Evolutionary conservation across 495 filamentous ascomycete genomes (phyloP), one percentile per base, ranked within the genome.

Genomic region (Aspergillus asperescens): DNA sequence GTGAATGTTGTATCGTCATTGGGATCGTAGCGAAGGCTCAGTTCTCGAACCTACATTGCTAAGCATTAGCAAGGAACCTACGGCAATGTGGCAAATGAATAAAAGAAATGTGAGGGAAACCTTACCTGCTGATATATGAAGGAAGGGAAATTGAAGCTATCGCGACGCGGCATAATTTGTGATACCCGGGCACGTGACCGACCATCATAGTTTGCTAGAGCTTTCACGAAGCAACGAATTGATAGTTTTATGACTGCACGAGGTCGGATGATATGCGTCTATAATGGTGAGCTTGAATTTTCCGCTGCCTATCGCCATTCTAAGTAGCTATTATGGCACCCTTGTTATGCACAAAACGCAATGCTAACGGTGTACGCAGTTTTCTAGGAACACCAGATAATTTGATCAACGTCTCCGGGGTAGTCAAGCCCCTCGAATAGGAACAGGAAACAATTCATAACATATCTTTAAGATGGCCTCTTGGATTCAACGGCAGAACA

Each of bases 401-500:
- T 18, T 39, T 49, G 23, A 49, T 37, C 16, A 32, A 39, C 16
- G 9, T 4, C 19, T 23, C 19, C 10, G 29, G 15, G 16, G 8
- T 27, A 29, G 31, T 5, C 32, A 18, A 28, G 23, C 24, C 27
- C 31, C 37, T 38, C 12, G 35, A 2, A 15, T 5, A 48, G 19
- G n/a, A 24, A 12, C 25, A 23, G 23, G 18, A 23, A 15, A 28
- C 20, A 22, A 18, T 16, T 8, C 18, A 20, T 1, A 43, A 16
- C 5, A 29, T 5, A n/a, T n/a, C 16, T 12, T 24, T 32, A 41
- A 60, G 46, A 84, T 83, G 80, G 70, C 80, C 15, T 77, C 77
- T 20, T 84, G 79, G 80, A 56, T 85, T 52, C 72, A 77, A 50
- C 71, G 78, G 25, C 70, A 78, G 31, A 71, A 72, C 54, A 70